phyloP scores from a whole-genome alignment of 768 basidiomycete genomes.

The Mycena crocata region DNA sequence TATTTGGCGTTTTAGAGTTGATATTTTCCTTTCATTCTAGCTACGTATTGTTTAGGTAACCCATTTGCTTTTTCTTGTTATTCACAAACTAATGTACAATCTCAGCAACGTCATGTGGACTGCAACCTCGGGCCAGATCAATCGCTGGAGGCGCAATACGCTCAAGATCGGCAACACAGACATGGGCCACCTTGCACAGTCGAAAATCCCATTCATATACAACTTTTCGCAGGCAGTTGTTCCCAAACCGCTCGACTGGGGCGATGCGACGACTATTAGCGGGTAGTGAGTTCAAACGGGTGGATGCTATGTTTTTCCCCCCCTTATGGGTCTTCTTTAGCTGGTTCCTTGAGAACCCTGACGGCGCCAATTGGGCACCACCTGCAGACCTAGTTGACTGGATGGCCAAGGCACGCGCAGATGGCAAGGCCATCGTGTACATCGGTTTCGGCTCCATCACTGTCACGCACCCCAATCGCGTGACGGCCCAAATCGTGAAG shows the following conservation, averaged over 20 bases:
- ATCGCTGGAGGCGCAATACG: constrained; percentile 68
- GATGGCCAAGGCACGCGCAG: constrained; percentile 65
- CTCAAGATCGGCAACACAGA: constrained; percentile 64
- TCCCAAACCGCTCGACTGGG: constrained; percentile 78
- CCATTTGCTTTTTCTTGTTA: constrained; percentile 14
- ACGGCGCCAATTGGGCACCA: constrained; percentile 64
- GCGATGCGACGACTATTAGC: constrained; percentile 65
- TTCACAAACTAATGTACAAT: constrained; percentile 1
- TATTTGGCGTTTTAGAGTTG: neutral
- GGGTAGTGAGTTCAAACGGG: constrained; percentile 59
- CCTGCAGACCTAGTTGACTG: constrained; percentile 61
- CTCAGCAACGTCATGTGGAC: constrained; percentile 71
- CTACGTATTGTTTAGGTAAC: constrained; percentile 70
- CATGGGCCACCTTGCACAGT: constrained; percentile 68
- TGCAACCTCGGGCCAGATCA: constrained; percentile 74
- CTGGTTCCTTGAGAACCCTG: constrained; percentile 77
- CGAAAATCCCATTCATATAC: constrained; percentile 67
- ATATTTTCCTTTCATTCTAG: constrained; percentile 38
- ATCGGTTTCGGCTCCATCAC: constrained; percentile 80
- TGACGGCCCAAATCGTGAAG: constrained; percentile 67
- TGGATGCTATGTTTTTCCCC: neutral
- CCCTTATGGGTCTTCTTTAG: constrained; percentile 42
- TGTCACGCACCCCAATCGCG: constrained; percentile 66
- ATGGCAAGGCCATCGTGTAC: constrained; percentile 73
- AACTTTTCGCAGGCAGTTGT: constrained; percentile 78